Evolutionary conservation across 1,284 basidiomycete genomes (phyloP), one percentile per base, ranked within the genome.

Genomic region (Neolentinus lepideus): DNA sequence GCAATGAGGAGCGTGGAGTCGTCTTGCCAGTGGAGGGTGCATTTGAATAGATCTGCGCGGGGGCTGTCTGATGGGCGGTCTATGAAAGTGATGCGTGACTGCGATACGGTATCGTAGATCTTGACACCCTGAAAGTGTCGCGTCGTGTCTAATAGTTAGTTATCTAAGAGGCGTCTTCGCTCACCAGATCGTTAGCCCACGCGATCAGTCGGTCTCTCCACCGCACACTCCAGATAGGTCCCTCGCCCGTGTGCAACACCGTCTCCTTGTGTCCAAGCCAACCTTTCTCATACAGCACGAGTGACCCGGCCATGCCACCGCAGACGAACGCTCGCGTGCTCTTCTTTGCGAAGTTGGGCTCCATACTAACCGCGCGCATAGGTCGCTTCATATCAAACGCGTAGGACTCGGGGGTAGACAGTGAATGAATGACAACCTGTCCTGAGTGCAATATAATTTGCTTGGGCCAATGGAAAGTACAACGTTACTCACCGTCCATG

Each of bases 181-280:
- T 62, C 62, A 92, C 91, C 45, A 86, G 66, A 69, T 99, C 97
- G 63, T 94, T 97, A 1, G 96, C 94, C 97, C 97, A 99, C 0
- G 94, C 94, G 58, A 98, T 93, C 26, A 98, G 76, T 55, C 82
- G 81, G 1, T 85, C 88, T 62, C 84, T 77, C 97, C 97, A 99
- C 56, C 88, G 80, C 3, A 87, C 84, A 35, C 88, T 85, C 94
- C 94, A 98, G 57, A 99, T 92, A 0, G 97, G 92, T 1, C 96
- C 97, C 70, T 99, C 97, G 2, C 90, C 92, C 22, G 81, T 79
- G 65, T 97, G 91, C 22, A 99, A 71, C 3, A 90, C 71, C 0
- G 88, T 90, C 69, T 98, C 94, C 63, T 91, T 95, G 66, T 98
- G 92, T 0, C 96, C 95, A 2, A 98, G 75, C 95, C 96, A 98